Base-by-base conservation (phyloP, 257 asterid species). In the Voacanga thouarsii region DNA sequence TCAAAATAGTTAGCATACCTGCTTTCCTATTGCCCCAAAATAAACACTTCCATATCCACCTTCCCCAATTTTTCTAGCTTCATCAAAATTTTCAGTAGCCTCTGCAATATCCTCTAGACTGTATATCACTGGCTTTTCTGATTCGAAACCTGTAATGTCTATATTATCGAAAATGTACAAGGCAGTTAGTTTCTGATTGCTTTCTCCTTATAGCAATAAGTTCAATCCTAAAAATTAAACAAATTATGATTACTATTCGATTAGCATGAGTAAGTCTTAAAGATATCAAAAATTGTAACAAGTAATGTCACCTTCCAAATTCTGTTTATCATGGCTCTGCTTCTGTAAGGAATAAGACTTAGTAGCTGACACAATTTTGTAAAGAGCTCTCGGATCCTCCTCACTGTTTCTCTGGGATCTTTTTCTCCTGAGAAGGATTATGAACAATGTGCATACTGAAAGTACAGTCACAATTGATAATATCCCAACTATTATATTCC, bases 21-120 rank as follows among this genome's bases (percentile, higher is more conserved):
- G 85, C 78, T 87, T 90, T 67, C 84, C 90, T 1, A 89, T 70
- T 51, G 69, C 82, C 26, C 98, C 97, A 80, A 81, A 85, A 75
- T 86, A 93, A 9, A 93, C 97, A 80, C 90, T 89, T 79, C 97
- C 98, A 84, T 90, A 93, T 26, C 98, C 98, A 37, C 97, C 98
- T 81, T 76, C 86, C 26, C 98, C 98, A 23, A 93, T 88, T 83
- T 85, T 88, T 73, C 90, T 88, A 11, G 91, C 59, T 70, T 89
- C 97, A 49, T 93, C 92, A 60, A 90, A 93, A 79, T 90, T 70
- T 8, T 47, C 56, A 21, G 98, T 93, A 49, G 98, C 97, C 83
- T 88, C 92, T 74, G 83, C 89, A 28, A 93, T 83, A 90, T 89
- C 93, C 78, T 90, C 92, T 55, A 90, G 86, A 61, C 87, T 85